phyloP scores from a whole-genome alignment of 352 stramenopile genomes.

The Pythium myriotylum region DNA sequence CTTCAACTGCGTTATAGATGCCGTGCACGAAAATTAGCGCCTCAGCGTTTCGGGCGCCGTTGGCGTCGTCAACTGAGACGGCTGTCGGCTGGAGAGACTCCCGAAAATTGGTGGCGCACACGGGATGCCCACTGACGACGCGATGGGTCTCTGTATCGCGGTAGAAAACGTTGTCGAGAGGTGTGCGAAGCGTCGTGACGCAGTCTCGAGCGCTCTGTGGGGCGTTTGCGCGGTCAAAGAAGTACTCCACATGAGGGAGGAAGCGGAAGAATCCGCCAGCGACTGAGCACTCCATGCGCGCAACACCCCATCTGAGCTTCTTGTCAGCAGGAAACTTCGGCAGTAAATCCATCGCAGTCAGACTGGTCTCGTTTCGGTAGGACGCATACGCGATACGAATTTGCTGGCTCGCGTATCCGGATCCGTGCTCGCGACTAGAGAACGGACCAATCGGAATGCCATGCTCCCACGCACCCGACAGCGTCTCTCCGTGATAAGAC shows the following conservation, averaged over 20 bases:
- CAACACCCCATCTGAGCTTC: constrained; percentile 16
- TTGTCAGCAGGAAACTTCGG: constrained; percentile 26
- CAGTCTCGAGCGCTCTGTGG: constrained; percentile 48
- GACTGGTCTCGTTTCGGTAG: constrained; percentile 30
- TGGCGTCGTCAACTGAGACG: not conserved
- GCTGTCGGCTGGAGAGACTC: constrained; percentile 5
- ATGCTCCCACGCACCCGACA: constrained; percentile 55
- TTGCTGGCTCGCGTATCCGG: constrained; percentile 43
- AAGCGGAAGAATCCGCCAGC: constrained; percentile 74
- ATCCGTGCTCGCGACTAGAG: constrained; percentile 56
- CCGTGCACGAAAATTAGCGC: constrained; percentile 65
- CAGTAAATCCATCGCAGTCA: constrained; percentile 41
- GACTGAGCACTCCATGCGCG: constrained; percentile 75
- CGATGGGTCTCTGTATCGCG: constrained; percentile 7
- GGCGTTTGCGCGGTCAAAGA: constrained; percentile 32
- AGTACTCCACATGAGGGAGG: constrained; percentile 55
- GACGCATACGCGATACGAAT: constrained; percentile 52
- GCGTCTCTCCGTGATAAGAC: constrained; percentile 58
- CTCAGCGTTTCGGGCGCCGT: constrained; percentile 25
- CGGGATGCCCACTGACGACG: constrained; percentile 5
- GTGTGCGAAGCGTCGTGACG: constrained; percentile 35
- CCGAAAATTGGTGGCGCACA: not conserved
- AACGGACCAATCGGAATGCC: constrained; percentile 66
- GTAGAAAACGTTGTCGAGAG: constrained; percentile 14
- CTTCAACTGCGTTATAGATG: constrained; percentile 70